Evolutionary conservation across 768 basidiomycete species (phyloP).

Genomic region (Boletus patriciae): DNA sequence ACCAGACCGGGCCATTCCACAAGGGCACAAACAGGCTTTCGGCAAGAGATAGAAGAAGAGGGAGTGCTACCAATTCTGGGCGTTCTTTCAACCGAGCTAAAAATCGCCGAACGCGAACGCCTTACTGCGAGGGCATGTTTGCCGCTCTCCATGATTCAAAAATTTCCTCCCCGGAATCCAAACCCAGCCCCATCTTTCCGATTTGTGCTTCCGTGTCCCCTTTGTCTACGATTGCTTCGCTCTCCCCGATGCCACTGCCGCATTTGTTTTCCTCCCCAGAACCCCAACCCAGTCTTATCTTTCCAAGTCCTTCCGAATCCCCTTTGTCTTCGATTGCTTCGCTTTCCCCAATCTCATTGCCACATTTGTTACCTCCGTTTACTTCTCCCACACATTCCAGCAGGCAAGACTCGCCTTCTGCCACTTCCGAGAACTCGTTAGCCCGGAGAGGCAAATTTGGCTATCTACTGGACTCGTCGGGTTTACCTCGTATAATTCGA

Average conservation of each 20-base stretch:
- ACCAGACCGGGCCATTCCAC: slow-evolving; percentile 31
- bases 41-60: slow-evolving; percentile 34
- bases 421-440: slow-evolving; percentile 17
- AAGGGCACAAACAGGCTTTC: slow-evolving; percentile 16
- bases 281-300: slow-evolving; percentile 2
- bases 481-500: slow-evolving; percentile 20
- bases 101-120: slow-evolving; percentile 26
- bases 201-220: not conserved
- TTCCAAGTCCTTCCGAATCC: not conserved
- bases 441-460: slow-evolving; percentile 5
- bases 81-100: slow-evolving; percentile 37
- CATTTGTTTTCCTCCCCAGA: slow-evolving; percentile 12
- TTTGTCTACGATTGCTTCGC: slow-evolving; percentile 5
- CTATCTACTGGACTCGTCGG: slow-evolving; percentile 23
- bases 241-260: slow-evolving; percentile 17
- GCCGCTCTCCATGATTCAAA: slow-evolving; percentile 6
- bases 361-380: slow-evolving; percentile 18
- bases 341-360: slow-evolving; percentile 17
- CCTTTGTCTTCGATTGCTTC: slow-evolving; percentile 6
- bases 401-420: not conserved
- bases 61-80: slow-evolving; percentile 33
- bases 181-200: slow-evolving; percentile 1
- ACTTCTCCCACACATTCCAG: slow-evolving; percentile 3
- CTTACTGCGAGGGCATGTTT: slow-evolving; percentile 18
- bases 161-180: slow-evolving; percentile 2